Percentiles rank a stretch among this genome's conserved stretches.
phyloP scores from a whole-genome alignment of 2,329 filamentous ascomycete genomes.

The Hypoxylon sp. region DNA sequence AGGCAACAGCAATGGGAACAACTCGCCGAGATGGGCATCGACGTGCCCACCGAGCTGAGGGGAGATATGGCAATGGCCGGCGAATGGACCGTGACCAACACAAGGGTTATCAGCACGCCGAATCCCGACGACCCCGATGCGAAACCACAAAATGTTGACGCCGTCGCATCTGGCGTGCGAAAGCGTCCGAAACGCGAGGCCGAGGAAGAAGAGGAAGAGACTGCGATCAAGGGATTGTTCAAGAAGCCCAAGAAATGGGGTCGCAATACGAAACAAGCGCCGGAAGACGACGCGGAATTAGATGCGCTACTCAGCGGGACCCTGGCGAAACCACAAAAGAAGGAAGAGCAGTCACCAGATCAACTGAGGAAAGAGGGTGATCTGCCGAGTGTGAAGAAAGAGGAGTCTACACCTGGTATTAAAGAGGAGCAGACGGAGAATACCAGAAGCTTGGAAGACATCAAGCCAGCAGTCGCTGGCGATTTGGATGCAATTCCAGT shows the following conservation, averaged over 20 bases:
- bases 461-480: slow-evolving; percentile 15
- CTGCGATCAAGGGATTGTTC: slow-evolving; percentile 68
- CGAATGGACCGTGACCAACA: slow-evolving; percentile 82
- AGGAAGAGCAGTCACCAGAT: slow-evolving; percentile 30
- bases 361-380: slow-evolving; percentile 42
- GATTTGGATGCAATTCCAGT: slow-evolving; percentile 21
- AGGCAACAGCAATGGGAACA: slow-evolving; percentile 88
- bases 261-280: slow-evolving; percentile 63
- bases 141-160: slow-evolving; percentile 57
- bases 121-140: slow-evolving; percentile 55
- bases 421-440: slow-evolving; percentile 58
- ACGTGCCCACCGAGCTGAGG: slow-evolving; percentile 81
- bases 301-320: slow-evolving; percentile 67
- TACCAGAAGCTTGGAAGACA: slow-evolving; percentile 27
- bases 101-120: slow-evolving; percentile 63
- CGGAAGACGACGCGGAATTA: slow-evolving; percentile 66
- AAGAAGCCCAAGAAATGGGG: slow-evolving; percentile 70
- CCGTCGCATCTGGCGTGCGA: slow-evolving; percentile 66
- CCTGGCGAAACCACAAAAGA: slow-evolving; percentile 49
- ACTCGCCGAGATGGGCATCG: slow-evolving; percentile 86
- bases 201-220: slow-evolving; percentile 66
- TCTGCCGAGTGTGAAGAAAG: slow-evolving; percentile 56
- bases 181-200: slow-evolving; percentile 62
- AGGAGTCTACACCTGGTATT: slow-evolving; percentile 46
- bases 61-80: slow-evolving; percentile 88